phyloP scores from a whole-genome alignment of 495 filamentous ascomycete species.

The Trichoderma gamsii region DNA sequence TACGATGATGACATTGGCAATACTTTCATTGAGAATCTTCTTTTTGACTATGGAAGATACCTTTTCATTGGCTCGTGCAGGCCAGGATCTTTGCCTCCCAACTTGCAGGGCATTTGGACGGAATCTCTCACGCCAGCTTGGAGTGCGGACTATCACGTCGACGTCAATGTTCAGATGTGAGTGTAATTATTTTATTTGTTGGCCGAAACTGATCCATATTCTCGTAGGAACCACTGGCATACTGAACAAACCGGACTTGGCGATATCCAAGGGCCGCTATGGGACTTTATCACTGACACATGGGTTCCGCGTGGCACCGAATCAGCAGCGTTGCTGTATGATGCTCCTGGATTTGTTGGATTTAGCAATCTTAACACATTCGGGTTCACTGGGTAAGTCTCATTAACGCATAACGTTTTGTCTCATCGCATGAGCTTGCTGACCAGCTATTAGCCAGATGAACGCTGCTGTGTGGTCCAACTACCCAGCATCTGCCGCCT shows the following conservation, averaged over 20 bases:
- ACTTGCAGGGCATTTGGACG: constrained; percentile 17
- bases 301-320: constrained; percentile 46
- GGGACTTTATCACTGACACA: constrained; percentile 43
- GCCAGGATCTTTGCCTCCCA: constrained; percentile 28
- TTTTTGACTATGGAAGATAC: constrained; percentile 42
- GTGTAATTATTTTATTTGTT: neutral
- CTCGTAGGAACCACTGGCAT: constrained; percentile 23
- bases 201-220: neutral
- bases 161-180: constrained; percentile 48
- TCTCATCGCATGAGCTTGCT: neutral
- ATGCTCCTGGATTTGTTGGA: constrained; percentile 41
- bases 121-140: constrained; percentile 29
- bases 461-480: neutral
- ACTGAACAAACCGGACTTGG: constrained; percentile 16
- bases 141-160: constrained; percentile 44
- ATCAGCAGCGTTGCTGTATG: constrained; percentile 44
- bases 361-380: constrained; percentile 32
- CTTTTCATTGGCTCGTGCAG: constrained; percentile 41
- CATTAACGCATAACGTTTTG: neutral
- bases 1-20: constrained; percentile 26
- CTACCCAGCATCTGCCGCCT: constrained; percentile 6
- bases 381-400: constrained; percentile 34
- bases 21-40: constrained; percentile 38
- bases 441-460: neutral
- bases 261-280: constrained; percentile 26